phyloP scores from a whole-genome alignment of 2,329 filamentous ascomycete genomes.

The Trichoderma sp. region DNA sequence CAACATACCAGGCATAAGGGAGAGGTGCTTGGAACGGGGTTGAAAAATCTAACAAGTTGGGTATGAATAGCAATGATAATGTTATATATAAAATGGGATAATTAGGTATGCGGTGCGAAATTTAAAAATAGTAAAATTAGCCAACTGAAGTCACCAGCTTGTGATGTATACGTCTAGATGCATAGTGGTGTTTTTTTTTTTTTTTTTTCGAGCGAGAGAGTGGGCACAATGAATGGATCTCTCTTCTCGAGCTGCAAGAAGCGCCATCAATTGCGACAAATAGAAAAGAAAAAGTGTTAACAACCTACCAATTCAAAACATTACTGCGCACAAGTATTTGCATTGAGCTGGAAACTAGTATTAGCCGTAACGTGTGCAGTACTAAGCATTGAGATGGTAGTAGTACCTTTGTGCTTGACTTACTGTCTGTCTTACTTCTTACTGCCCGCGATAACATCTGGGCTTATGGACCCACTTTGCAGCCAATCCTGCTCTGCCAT shows the following conservation, averaged over 20 bases:
- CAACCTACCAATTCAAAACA: neutral
- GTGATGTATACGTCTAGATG: neutral
- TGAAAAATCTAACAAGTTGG: constrained; percentile 13
- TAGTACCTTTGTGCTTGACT: too few relatives aligned
- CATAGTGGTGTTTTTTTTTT: neutral
- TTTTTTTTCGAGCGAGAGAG: neutral
- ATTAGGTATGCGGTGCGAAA: constrained; percentile 17
- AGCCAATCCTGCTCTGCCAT: constrained; percentile 27
- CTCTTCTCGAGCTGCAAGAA: neutral
- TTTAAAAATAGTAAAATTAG: constrained; percentile 13
- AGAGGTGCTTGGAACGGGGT: neutral
- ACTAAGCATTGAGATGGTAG: too few relatives aligned
- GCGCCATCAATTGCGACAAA: neutral
- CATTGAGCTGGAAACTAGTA: too few relatives aligned
- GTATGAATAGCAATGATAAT: constrained; percentile 23
- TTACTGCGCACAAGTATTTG: neutral
- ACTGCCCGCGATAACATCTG: neutral
- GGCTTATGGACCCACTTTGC: constrained; percentile 29
- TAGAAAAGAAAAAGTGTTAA: neutral
- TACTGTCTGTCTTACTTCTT: too few relatives aligned
- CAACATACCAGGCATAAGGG: constrained; percentile 90
- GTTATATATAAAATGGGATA: constrained; percentile 21
- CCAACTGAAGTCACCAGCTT: neutral
- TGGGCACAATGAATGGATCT: neutral
- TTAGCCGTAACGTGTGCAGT: neutral